phyloP scores from a whole-genome alignment of 2,329 filamentous ascomycete species.

The Colletotrichum tofieldiae region DNA sequence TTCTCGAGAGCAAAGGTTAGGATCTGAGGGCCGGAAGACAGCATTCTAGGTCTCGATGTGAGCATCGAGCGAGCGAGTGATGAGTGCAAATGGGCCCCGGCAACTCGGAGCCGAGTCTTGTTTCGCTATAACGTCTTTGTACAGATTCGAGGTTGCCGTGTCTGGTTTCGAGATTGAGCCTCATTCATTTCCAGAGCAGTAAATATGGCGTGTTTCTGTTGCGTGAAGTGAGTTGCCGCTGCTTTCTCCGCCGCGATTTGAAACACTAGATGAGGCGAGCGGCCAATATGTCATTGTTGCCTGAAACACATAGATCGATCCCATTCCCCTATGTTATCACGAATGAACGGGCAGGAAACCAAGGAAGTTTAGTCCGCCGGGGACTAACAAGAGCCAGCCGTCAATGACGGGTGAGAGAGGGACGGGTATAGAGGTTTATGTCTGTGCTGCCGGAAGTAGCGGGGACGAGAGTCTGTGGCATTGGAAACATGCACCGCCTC shows the following conservation, averaged over 20 bases:
- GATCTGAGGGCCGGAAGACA: constrained; percentile 12
- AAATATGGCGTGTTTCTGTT: not conserved
- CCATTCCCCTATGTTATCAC: not conserved
- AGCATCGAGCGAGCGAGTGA: not conserved
- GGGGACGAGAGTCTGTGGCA: not conserved
- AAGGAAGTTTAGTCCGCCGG: not conserved
- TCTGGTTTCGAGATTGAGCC: not conserved
- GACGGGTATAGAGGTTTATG: not conserved
- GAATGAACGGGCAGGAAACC: not conserved
- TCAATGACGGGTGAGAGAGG: not conserved
- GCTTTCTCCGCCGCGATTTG: not conserved
- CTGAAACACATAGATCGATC: not conserved
- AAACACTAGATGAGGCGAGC: not conserved
- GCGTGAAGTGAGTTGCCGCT: not conserved
- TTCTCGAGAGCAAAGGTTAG: constrained; percentile 37
- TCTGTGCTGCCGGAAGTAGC: not conserved
- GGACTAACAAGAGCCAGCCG: not conserved
- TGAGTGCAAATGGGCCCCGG: not conserved
- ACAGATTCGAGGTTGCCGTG: not conserved
- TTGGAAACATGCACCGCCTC: not conserved
- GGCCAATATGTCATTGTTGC: not conserved
- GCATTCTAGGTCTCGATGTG: constrained; percentile 8
- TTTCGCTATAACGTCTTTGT: not conserved
- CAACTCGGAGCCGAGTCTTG: not conserved
- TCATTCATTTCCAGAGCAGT: not conserved